phyloP scores from a whole-genome alignment of 768 basidiomycete species.

The Suillus spraguei region DNA sequence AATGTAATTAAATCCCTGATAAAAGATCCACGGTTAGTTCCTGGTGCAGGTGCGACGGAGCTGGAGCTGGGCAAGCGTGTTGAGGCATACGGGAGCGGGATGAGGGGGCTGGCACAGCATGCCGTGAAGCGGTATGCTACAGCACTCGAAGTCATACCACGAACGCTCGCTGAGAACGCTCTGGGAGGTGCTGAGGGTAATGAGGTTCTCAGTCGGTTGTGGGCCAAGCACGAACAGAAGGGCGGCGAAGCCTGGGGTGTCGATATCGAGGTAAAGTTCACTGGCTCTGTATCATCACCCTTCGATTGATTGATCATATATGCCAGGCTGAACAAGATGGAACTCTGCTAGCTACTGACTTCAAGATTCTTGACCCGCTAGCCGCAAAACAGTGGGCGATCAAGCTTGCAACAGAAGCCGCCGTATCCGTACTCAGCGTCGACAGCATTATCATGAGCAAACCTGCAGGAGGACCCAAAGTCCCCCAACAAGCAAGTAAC shows the following conservation, averaged over 20 bases:
- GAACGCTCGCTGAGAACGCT: conserved; percentile 95
- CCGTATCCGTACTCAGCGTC: conserved; percentile 87
- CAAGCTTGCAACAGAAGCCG: conserved; percentile 88
- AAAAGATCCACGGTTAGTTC: conserved; percentile 87
- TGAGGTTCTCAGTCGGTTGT: conserved; percentile 85
- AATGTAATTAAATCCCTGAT: conserved; percentile 93
- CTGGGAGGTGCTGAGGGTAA: conserved; percentile 90
- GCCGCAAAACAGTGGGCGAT: conserved; percentile 92
- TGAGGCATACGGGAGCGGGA: conserved; percentile 82
- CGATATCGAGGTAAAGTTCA: conserved; percentile 72
- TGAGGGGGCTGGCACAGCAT: conserved; percentile 93
- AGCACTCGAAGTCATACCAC: conserved; percentile 90
- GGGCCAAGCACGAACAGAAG: conserved; percentile 85
- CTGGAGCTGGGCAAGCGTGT: conserved; percentile 87
- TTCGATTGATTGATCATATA: conserved; percentile 12
- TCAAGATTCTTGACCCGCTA: conserved; percentile 83
- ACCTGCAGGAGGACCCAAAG: conserved; percentile 39
- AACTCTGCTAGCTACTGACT: conserved; percentile 61
- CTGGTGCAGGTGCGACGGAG: conserved; percentile 95
- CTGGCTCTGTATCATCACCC: background rate
- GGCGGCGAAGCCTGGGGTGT: conserved; percentile 81
- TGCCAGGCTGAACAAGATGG: conserved; percentile 76
- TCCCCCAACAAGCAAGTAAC: conserved; percentile 84
- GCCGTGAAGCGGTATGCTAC: conserved; percentile 87
- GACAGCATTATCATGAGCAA: conserved; percentile 99